Evolutionary conservation across 306 rosid species (phyloP), one percentile per base, ranked within the genome.

Genomic region (Vigna reflexopilosa): DNA sequence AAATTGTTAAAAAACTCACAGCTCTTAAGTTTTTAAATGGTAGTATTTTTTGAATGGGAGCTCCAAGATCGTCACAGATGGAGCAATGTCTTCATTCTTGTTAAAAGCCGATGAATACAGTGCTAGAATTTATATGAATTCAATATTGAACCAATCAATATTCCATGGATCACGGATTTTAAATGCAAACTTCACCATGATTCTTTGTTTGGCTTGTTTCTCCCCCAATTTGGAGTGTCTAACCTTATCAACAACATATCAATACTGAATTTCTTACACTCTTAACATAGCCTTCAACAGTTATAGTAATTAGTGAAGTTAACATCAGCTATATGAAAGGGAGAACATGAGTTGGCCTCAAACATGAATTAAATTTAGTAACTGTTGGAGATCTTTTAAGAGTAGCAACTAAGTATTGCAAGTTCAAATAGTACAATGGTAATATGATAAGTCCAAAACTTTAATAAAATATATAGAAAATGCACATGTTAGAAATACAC

Each of bases 181-280:
- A 14, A 55, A 64, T 30, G 51, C 66, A 47, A 77, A 64, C 66
- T 42, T 24, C 28, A 48, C 51, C 20, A 40, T 1, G 36, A 30
- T 56, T 82, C 56, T 70, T 42, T 13, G 30, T 65, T 72, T 77
- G 12, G 30, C 10, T 64, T 72, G 73, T 70, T 77, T 52, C 54
- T 6, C 28, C 5, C 2, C 1, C 26, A 22, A 24, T 12, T 63
- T 63, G 58, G 54, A 36, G 44, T 71, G 71, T 52, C 65, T 56
- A 72, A 73, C 69, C 54, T 56, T 42, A 44, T 24, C 45, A 4
- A 6, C 13, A 72, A 32, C 4, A 22, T 5, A 44, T 19, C 67
- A 28, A 26, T 52, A 32, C 73, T 61, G 67, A 67, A 45, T 9
- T 67, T 22, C 44, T 81, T 40, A 68, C 67, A 61, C 70, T 71